Evolutionary conservation across 2,329 filamentous ascomycete genomes (phyloP).

Genomic region (Stromatinia cepivora): DNA sequence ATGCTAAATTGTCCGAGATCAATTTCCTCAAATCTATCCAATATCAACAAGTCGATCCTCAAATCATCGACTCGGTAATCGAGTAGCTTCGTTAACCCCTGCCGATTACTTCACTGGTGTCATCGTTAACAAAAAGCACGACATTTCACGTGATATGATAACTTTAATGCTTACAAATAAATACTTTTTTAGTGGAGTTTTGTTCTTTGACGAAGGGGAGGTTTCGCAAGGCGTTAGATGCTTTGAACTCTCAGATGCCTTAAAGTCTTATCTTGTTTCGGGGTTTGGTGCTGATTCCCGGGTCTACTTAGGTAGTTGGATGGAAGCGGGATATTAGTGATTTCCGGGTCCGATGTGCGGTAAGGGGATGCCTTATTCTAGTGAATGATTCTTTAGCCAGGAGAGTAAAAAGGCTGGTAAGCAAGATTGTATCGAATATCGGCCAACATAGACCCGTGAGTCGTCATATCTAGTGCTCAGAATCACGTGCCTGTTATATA

Average conservation of each 20-base stretch:
- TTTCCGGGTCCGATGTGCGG: neutral
- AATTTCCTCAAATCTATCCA: neutral
- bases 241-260: neutral
- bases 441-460: too few species aligned
- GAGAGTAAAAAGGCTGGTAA: neutral
- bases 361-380: neutral
- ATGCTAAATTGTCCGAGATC: neutral
- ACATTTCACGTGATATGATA: constrained; percentile 18
- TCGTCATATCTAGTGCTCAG: neutral
- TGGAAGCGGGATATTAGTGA: neutral
- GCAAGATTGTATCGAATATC: neutral
- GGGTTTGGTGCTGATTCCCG: neutral
- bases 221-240: neutral
- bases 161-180: constrained; percentile 5
- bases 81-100: neutral
- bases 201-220: neutral
- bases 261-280: neutral
- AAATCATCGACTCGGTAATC: constrained; percentile 10
- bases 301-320: neutral
- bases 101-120: neutral
- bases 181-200: neutral
- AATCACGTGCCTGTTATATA: neutral
- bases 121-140: constrained; percentile 12
- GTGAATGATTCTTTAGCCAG: neutral
- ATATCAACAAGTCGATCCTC: constrained; percentile 1